Evolutionary conservation across 1,139 yeast species (phyloP), one percentile per base, ranked within the genome.

Genomic region (Geotrichum australiense): DNA sequence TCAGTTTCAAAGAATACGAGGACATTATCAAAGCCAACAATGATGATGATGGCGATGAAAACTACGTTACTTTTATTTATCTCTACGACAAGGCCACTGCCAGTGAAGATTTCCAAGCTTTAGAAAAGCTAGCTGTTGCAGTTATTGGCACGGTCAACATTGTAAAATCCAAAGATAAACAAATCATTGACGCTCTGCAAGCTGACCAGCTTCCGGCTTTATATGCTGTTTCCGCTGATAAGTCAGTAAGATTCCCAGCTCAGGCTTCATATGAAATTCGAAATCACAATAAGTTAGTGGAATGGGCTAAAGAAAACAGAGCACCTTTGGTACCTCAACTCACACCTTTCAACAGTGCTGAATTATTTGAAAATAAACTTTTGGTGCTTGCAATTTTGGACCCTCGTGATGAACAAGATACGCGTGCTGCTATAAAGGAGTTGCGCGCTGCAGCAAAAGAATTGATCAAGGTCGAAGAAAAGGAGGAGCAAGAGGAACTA

Each of bases 51-150:
- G 30, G n/a, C n/a, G n/a, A 26, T 7, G 30, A 31, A 21, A 29
- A 24, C 47, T 49, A 26, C 37, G 49, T 52, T 0, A 51, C 61
- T 1, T 63, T 64, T 46, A 49, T 67, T 19, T 68, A 62, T 46
- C 55, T 68, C 31, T 63, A 66, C 46, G 69, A 67, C 46, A 56
- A 56, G 30, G 53, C 59, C 7, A 61, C 67, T 4, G 58, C 60
- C 32, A 45, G 52, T 11, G 71, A 67, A 45, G 71, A 66, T 45
- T 65, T 65, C 52, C 62, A 59, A 32, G 65, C 68, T 2, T 51
- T 66, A 34, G 54, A 56, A 37, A 54, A 58, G 31, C 53, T 65
- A 12, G 58, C 66, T 1, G 48, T 63, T 20, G 52, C 54, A 16
- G 53, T 64, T 14, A 53, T 62, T 14, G 64, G 60, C 12, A 60